Evolutionary conservation across 2,329 filamentous ascomycete genomes (phyloP).

Genomic region (Penicillium brevicompactum): DNA sequence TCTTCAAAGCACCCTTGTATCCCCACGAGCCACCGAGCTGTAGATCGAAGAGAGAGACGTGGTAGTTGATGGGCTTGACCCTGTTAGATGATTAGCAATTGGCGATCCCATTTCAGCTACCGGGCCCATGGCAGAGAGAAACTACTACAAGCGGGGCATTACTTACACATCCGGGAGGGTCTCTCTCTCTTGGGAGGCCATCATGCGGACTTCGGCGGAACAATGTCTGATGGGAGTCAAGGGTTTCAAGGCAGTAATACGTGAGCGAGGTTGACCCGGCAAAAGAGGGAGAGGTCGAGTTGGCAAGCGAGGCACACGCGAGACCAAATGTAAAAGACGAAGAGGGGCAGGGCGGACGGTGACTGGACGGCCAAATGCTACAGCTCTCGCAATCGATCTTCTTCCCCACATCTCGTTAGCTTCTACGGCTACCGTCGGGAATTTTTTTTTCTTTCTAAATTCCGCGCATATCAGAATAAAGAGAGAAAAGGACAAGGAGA

Average conservation of each 20-base stretch:
- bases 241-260: constrained; percentile 17
- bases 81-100: constrained; percentile 37
- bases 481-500: neutral
- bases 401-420: constrained; percentile 37
- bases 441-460: neutral
- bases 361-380: constrained; percentile 28
- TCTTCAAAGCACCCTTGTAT: constrained; percentile 83
- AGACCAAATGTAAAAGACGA: constrained; percentile 20
- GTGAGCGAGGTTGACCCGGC: constrained; percentile 4
- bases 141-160: constrained; percentile 1
- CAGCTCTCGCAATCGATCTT: constrained; percentile 33
- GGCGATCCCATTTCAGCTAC: neutral
- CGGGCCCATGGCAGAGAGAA: neutral
- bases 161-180: constrained; percentile 49
- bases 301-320: constrained; percentile 19
- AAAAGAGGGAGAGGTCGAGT: constrained; percentile 13
- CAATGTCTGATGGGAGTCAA: constrained; percentile 35
- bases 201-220: constrained; percentile 45
- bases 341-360: constrained; percentile 31
- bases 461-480: neutral
- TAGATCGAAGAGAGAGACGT: constrained; percentile 77
- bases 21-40: constrained; percentile 72
- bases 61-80: constrained; percentile 84
- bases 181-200: constrained; percentile 48
- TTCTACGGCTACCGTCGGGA: constrained; percentile 27